These are phyloP conservation scores for Dillenia turbinata DNA, from an alignment of 164 flowering plant genomes.

Conservation along the genomic window DNA sequence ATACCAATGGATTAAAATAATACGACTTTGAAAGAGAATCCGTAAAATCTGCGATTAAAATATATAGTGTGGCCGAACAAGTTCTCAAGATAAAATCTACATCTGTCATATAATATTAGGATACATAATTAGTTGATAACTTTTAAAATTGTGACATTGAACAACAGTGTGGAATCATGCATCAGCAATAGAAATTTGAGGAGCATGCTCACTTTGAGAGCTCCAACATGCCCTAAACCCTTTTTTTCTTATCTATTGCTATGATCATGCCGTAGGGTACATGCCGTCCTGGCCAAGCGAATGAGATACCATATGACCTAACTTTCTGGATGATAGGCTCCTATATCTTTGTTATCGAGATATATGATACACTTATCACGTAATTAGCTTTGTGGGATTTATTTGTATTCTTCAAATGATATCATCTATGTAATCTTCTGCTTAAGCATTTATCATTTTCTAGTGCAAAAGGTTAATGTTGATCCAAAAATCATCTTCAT, in stretches of 20 bases:
- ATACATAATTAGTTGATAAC: conserved; percentile 3
- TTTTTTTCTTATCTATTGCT: not conserved
- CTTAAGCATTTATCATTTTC: too few relatives aligned
- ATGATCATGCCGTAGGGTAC: conserved; percentile 21
- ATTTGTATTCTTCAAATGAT: too few relatives aligned
- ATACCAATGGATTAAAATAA: conserved; percentile 19
- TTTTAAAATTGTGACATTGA: too few relatives aligned
- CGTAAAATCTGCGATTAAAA: conserved; percentile 1
- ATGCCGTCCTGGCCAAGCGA: conserved; percentile 6
- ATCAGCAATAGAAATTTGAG: conserved; percentile 16
- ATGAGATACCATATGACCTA: conserved; percentile 20
- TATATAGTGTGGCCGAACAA: too few relatives aligned
- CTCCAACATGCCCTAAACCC: not conserved
- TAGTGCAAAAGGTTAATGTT: too few relatives aligned
- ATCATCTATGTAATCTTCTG: too few relatives aligned
- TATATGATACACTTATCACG: too few relatives aligned
- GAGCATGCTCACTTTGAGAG: conserved; percentile 15
- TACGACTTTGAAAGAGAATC: conserved; percentile 19
- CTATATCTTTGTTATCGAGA: too few relatives aligned
- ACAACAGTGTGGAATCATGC: conserved; percentile 24
- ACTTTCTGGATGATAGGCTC: not conserved
- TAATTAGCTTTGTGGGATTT: too few relatives aligned
- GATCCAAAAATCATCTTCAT: too few relatives aligned
- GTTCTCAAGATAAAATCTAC: conserved; percentile 1
- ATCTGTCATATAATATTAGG: conserved; percentile 4